Conservation (phyloP, 2,329 filamentous ascomycete species). For the Penicillium sp. region DNA sequence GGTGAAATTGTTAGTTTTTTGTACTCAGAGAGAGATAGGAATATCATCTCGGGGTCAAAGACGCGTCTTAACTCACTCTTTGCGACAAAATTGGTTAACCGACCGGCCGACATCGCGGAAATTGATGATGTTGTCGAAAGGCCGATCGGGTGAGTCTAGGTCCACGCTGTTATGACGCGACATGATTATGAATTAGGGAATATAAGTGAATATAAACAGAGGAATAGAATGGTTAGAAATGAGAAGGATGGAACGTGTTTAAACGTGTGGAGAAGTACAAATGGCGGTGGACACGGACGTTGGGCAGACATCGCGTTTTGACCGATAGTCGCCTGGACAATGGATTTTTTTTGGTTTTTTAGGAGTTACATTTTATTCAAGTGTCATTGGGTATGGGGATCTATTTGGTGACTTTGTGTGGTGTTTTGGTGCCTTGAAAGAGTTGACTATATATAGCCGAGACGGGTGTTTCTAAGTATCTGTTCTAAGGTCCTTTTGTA, state of each 20-base stretch:
- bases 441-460: background rate
- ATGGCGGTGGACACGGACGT: slow-evolving; percentile 25
- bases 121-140: slow-evolving; percentile 65
- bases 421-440: background rate
- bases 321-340: slow-evolving; percentile 13
- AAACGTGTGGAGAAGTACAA: slow-evolving; percentile 15
- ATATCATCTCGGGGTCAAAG: background rate
- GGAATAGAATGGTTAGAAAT: background rate
- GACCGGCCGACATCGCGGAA: slow-evolving; percentile 73
- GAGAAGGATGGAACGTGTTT: background rate
- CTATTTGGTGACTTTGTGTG: background rate
- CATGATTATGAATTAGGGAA: slow-evolving; percentile 14
- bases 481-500: background rate
- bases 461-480: background rate
- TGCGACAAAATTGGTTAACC: slow-evolving; percentile 60
- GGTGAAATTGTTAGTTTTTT: slow-evolving; percentile 4
- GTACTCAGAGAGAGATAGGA: background rate
- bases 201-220: background rate
- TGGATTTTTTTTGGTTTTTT: background rate
- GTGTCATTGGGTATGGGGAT: background rate
- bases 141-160: slow-evolving; percentile 35
- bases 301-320: slow-evolving; percentile 19
- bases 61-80: slow-evolving; percentile 47
- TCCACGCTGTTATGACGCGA: slow-evolving; percentile 33
- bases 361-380: background rate